Base-by-base conservation (phyloP, 345 rosid genomes). In the Gossypium thurberi region DNA sequence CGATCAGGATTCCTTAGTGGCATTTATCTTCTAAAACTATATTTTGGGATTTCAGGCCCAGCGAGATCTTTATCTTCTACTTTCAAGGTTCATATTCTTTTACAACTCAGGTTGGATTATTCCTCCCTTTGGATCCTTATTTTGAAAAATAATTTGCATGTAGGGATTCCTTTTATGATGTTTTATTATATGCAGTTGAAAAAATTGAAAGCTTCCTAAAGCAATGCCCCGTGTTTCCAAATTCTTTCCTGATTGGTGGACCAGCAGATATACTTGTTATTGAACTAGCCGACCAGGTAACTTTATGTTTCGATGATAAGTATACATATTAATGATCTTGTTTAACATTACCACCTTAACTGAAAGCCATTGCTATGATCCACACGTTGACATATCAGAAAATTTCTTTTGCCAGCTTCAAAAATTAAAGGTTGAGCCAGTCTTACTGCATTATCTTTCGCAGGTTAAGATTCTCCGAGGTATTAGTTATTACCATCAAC, bases 341-440 rank as follows among this genome's bases (percentile, higher is more conserved):
- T 14, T 7, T 20, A 42, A 52, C 15, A 15, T 48, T 20, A 50
- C 40, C 20, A 2, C 40, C 42, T 71, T 44, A 47, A 48, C 33
- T 21, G 28, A 5, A 23, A 3, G 44, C 26, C 26, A 13, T 51
- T 48, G 59, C 57, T 10, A 26, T 13, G 52, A 46, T 42, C 33
- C 59, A 17, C 64, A 33, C 12, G 14, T 74, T 79, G 8, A 56
- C 68, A 1, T 21, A 55, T 46, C n/a, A 48, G 42, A 11, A 59
- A 69, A 43, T 28, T 75, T 21, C 23, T 18, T 65, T 71, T 71
- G 50, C 67, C 89, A 93, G 99, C 91, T 96, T 82, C 99, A 89
- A 82, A 96, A 91, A 77, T 72, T 96, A 74, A 93, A 96, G 87
- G 99, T 96, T 83, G 99, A 96, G 77, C 99, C 99, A 4, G 99